A percentile compares a stretch with the other conserved stretches of the same genome.
Evolutionary conservation across 192 early-diverging fungal species (phyloP).

Genomic region (Coemansia sp.): DNA sequence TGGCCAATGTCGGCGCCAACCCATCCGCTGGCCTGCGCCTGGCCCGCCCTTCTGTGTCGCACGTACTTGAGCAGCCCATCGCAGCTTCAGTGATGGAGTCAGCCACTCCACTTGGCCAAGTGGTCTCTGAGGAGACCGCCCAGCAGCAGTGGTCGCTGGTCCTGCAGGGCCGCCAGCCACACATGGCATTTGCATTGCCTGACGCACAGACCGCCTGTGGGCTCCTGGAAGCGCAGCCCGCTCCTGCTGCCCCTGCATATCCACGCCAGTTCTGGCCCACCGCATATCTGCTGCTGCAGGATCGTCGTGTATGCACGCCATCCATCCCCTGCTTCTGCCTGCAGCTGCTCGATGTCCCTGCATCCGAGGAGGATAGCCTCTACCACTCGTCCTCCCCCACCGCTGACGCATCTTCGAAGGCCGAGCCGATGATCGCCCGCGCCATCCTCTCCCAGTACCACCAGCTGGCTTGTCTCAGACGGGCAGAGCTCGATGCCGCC

Average conservation of each 20-base stretch:
- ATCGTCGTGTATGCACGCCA: slow-evolving; percentile 8
- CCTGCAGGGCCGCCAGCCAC: slow-evolving; percentile 40
- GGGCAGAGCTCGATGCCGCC: slow-evolving; percentile 25
- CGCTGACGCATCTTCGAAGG: neutral
- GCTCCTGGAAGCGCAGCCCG: neutral
- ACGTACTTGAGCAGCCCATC: neutral
- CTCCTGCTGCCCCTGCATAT: neutral
- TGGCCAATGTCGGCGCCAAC: slow-evolving; percentile 27
- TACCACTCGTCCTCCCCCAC: neutral
- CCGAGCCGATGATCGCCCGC: slow-evolving; percentile 5
- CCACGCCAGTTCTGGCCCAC: slow-evolving; percentile 15
- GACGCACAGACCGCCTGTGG: neutral
- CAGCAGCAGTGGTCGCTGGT: slow-evolving; percentile 41
- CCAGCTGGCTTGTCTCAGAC: slow-evolving; percentile 37
- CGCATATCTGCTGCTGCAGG: slow-evolving; percentile 39
- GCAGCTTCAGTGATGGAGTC: neutral
- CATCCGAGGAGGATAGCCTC: neutral
- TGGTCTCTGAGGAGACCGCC: neutral
- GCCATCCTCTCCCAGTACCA: slow-evolving; percentile 42
- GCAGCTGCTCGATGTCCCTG: slow-evolving; percentile 32
- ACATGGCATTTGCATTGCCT: slow-evolving; percentile 12
- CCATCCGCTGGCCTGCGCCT: slow-evolving; percentile 25
- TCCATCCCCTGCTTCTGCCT: slow-evolving; percentile 33
- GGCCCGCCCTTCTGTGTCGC: neutral
- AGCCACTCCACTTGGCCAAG: neutral